Base-by-base conservation (phyloP, 352 stramenopile genomes). In the Thraustochytrium sp. region DNA sequence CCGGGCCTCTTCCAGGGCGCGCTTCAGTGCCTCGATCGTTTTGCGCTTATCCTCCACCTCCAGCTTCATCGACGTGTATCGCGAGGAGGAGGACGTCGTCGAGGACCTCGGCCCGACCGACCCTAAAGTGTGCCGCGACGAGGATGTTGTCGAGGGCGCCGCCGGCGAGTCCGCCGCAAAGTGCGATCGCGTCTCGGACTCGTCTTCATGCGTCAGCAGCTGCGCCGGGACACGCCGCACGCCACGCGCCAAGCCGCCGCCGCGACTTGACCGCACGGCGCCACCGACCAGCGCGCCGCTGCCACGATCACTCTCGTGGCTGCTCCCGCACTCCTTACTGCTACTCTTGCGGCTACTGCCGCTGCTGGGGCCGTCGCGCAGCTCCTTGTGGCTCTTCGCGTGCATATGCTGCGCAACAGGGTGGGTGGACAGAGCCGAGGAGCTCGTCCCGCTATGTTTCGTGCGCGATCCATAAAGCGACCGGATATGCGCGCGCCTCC, bases 21-120 rank as follows among this genome's bases (percentile, higher is more conserved):
- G 34, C 36, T 84, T 84, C 13, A 84, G 29, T 0, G 75, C 75
- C 29, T 84, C 75, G n/a, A 84, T 78, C 31, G 75, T 84, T 26
- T 84, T 84, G 31, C 44, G 29, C 36, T 84, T 84, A n/a, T 84
- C 75, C 59, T 84, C 55, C 9, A 84, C 31, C 54, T 84, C 75
- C 2, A 84, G 61, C 59, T 84, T 80, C 21, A 63, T 29, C 2
- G 68, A 68, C 18, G 21, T 46, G 42, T 61, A 65, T 44, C 68
- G 34, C 31, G 63, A 44, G 1, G 40, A 56, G 40, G 63, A 54
- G 0, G 36, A 23, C 46, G 40, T 75, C 46, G n/a, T n/a, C 11
- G 68, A 80, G 23, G 40, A 76, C 5, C 68, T 11, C n/a, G 34
- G 34, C n/a, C 42, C 42, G 4, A 4, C 9, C 8, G 44, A 34